phyloP scores from a whole-genome alignment of 2,329 filamentous ascomycete genomes.

The Graphilbum ipis-grandicollis region DNA sequence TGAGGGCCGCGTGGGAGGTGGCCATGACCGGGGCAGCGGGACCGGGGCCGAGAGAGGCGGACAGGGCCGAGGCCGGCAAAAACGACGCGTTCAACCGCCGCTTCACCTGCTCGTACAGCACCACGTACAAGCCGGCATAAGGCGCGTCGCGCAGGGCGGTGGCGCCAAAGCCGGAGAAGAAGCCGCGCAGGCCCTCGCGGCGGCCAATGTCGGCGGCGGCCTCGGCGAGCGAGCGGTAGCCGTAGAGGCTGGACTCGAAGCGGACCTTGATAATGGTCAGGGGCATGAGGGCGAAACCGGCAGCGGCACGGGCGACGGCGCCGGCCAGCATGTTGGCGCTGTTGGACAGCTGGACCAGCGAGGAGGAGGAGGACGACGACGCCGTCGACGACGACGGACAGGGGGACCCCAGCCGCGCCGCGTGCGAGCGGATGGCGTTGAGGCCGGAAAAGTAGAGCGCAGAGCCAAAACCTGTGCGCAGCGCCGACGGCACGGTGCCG shows the following conservation, averaged over 20 bases:
- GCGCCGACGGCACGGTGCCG: conserved; percentile 78
- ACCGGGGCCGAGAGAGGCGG: neutral
- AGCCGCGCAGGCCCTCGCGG: conserved; percentile 60
- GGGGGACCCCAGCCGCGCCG: conserved; percentile 22
- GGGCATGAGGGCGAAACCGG: conserved; percentile 86
- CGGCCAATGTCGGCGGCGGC: conserved; percentile 60
- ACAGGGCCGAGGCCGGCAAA: neutral
- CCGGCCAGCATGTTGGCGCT: conserved; percentile 74
- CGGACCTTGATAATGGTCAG: conserved; percentile 93
- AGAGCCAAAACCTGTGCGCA: conserved; percentile 82
- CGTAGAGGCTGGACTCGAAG: conserved; percentile 78
- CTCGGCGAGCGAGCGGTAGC: conserved; percentile 57
- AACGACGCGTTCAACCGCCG: conserved; percentile 30
- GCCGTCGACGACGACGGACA: conserved; percentile 6
- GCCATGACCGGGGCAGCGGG: conserved; percentile 12
- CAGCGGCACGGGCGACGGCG: conserved; percentile 65
- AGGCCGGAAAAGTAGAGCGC: conserved; percentile 88
- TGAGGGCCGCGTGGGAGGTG: conserved; percentile 36
- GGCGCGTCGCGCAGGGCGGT: conserved; percentile 91
- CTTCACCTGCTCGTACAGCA: conserved; percentile 83
- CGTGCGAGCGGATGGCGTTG: conserved; percentile 60
- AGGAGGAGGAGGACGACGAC: neutral
- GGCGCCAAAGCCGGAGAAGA: conserved; percentile 87
- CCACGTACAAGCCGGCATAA: conserved; percentile 84
- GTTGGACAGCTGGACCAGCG: conserved; percentile 64